These are phyloP conservation scores for Aspergillus bombycis DNA, from an alignment of 2,329 filamentous ascomycete genomes.

Conservation along the genomic window DNA sequence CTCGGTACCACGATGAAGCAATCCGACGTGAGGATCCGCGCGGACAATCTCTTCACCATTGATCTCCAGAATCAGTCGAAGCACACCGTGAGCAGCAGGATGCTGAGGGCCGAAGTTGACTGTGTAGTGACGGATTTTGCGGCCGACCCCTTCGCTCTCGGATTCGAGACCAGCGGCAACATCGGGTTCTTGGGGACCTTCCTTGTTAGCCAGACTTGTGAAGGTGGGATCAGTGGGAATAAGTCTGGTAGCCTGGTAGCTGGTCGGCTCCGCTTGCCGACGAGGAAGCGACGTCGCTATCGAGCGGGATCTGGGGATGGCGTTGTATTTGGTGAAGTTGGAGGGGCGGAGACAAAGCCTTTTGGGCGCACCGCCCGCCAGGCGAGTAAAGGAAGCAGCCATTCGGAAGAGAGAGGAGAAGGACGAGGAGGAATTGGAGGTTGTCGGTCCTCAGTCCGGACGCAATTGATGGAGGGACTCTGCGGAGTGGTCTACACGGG, in stretches of 20 bases:
- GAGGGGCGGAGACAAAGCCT: slow-evolving; percentile 60
- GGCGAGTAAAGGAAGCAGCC: slow-evolving; percentile 64
- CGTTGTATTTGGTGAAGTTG: slow-evolving; percentile 44
- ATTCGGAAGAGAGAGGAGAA: slow-evolving; percentile 45
- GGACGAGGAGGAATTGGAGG: slow-evolving; percentile 25
- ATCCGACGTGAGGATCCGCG: slow-evolving; percentile 92
- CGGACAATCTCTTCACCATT: slow-evolving; percentile 97
- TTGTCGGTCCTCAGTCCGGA: slow-evolving; percentile 40
- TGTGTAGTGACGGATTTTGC: slow-evolving; percentile 98
- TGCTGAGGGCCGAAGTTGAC: slow-evolving; percentile 99
- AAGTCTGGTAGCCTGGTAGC: slow-evolving; percentile 56
- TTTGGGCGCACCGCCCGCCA: slow-evolving; percentile 63
- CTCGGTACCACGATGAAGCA: slow-evolving; percentile 96
- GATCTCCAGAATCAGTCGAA: slow-evolving; percentile 95
- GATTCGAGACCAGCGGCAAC: slow-evolving; percentile 53
- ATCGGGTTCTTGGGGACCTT: slow-evolving; percentile 44
- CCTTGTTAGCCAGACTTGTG: slow-evolving; percentile 46
- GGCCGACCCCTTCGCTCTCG: slow-evolving; percentile 49
- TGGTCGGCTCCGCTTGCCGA: slow-evolving; percentile 54
- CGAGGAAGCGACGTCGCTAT: slow-evolving; percentile 60
- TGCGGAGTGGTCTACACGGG: slow-evolving; percentile 34
- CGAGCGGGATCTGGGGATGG: slow-evolving; percentile 53
- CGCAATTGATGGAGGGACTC: slow-evolving; percentile 40
- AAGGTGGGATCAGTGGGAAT: slow-evolving; percentile 63
- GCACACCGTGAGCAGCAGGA: slow-evolving; percentile 95